Evolutionary conservation across 306 rosid species (phyloP), one percentile per base, ranked within the genome.

Genomic region (Cicer bijugum): DNA sequence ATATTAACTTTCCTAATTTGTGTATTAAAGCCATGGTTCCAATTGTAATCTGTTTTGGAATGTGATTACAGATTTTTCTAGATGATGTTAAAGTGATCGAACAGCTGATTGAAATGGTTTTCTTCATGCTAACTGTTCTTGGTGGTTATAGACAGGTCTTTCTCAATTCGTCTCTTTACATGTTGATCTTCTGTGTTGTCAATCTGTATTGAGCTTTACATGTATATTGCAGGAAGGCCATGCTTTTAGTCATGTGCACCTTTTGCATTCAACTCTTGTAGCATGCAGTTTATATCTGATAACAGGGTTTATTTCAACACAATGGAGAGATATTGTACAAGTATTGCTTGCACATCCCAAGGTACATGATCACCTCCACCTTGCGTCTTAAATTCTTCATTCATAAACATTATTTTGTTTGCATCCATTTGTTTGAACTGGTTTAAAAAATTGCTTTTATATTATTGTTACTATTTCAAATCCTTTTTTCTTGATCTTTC

Each of bases 281-380:
- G 83, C 94, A 7, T 83, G 96, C 88, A 86, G 71, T 78, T 85
- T 94, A 51, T 75, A 94, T 86, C 84, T 94, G 14, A 81, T 94
- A 60, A 87, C 84, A 3, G 97, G 85, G 68, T 87, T 88, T 78
- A 80, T 91, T 81, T 88, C 96, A 19, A 67, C 92, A 17, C 90
- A 91, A 76, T 94, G 98, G 95, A 90, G 79, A 74, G 98, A 94
- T 79, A 84, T 91, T 73, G 96, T 63, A 48, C 92, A 72, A 68
- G 96, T 88, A n/a, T 84, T 94, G 89, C 88, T 94, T 61, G 96
- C 85, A 1, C 98, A 94, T 75, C 96, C 98, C 53, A 91, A 89
- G 97, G 98, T 92, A 80, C 61, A 44, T 55, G 45, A 57, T 69
- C 72, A 57, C 14, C 12, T 40, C 47, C 47, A 75, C 20, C 46